Evolutionary conservation across 2,329 filamentous ascomycete species (phyloP).

Genomic region (Leptographium radiaticola): DNA sequence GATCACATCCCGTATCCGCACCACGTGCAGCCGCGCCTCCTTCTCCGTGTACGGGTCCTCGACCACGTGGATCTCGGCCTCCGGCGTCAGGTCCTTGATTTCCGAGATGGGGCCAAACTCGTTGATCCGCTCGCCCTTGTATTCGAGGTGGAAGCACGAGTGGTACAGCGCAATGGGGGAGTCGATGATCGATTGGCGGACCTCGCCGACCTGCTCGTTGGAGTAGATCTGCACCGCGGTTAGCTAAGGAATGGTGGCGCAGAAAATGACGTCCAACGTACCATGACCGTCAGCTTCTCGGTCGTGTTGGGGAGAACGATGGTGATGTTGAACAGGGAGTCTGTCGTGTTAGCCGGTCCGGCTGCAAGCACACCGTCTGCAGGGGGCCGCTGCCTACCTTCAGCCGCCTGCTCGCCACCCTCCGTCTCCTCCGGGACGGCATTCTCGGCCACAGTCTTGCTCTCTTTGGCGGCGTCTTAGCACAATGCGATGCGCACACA

Average conservation of each 20-base stretch:
- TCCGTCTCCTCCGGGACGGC: slow-evolving; percentile 10
- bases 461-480: slow-evolving; percentile 5
- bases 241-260: slow-evolving; percentile 2
- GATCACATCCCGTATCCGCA: slow-evolving; percentile 83
- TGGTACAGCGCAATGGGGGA: slow-evolving; percentile 88
- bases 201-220: slow-evolving; percentile 94
- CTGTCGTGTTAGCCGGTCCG: slow-evolving; percentile 3
- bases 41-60: slow-evolving; percentile 98
- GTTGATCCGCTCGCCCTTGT: slow-evolving; percentile 79
- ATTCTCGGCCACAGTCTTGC: slow-evolving; percentile 6
- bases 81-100: slow-evolving; percentile 62
- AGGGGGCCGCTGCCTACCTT: slow-evolving; percentile 15
- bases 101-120: slow-evolving; percentile 90
- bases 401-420: slow-evolving; percentile 16
- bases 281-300: slow-evolving; percentile 73
- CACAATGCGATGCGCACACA: not conserved
- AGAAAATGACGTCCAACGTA: slow-evolving; percentile 28
- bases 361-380: not conserved
- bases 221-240: slow-evolving; percentile 55
- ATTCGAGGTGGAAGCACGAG: slow-evolving; percentile 96
- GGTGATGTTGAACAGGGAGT: slow-evolving; percentile 49
- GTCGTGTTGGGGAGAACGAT: slow-evolving; percentile 73
- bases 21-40: slow-evolving; percentile 87
- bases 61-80: slow-evolving; percentile 69
- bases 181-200: slow-evolving; percentile 93